Conservation (phyloP, 139 green algal species). For the Pleodorina starrii region DNA sequence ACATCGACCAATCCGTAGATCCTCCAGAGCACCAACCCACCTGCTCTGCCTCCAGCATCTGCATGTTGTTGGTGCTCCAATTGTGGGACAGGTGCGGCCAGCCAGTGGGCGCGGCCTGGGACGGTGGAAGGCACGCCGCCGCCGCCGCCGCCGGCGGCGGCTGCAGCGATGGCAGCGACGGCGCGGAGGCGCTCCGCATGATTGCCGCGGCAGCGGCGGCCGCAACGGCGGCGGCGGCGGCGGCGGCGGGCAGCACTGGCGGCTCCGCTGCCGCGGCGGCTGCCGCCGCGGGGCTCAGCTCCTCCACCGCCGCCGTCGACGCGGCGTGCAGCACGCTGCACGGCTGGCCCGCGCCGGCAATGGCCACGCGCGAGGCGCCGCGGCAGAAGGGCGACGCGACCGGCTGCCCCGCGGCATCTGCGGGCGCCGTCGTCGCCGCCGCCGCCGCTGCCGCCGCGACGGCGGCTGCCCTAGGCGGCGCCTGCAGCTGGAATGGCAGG, state of each 20-base stretch:
- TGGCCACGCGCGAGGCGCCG: background rate
- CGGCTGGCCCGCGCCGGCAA: background rate
- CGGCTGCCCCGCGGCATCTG: background rate
- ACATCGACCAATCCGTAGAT: too few species aligned
- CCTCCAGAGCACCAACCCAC: too few species aligned
- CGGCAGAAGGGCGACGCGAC: background rate
- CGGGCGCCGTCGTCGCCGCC: too few species aligned
- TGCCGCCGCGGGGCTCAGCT: background rate
- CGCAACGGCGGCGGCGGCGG: background rate
- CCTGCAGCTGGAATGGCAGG: background rate
- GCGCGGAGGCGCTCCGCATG: background rate
- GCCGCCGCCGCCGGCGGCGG: background rate
- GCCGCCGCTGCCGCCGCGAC: too few species aligned
- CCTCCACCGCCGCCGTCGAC: background rate
- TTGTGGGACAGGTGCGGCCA: background rate
- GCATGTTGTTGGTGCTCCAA: conserved; percentile 41
- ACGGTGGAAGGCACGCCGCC: too few species aligned
- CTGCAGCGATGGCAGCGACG: background rate
- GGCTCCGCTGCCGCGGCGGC: too few species aligned
- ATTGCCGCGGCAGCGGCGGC: background rate
- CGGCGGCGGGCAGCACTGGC: too few species aligned
- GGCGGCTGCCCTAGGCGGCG: too few species aligned
- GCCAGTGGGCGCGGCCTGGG: too few species aligned
- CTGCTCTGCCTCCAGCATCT: background rate
- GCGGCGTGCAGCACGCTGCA: background rate